Base-by-base conservation (phyloP, 2,329 filamentous ascomycete species). In the Epichloe baconii region DNA sequence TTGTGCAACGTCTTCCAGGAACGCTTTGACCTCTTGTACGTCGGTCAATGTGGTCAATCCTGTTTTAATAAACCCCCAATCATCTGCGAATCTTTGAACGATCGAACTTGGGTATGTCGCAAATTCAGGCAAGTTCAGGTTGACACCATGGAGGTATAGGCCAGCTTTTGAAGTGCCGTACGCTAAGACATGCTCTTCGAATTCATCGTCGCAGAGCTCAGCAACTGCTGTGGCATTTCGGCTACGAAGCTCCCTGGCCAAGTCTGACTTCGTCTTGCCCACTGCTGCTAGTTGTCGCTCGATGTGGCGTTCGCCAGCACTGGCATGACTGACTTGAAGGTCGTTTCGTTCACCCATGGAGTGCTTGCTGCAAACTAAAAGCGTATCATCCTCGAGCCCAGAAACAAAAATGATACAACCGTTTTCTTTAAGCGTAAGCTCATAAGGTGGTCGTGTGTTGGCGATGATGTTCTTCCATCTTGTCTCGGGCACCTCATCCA, bases 381-480 rank as follows among this genome's bases (percentile, higher is more conserved):
- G 73, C 1, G 87, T 88, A 37, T 81, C 90, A 61, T 96, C 90
- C 61, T 94, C 87, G 21, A 98, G 74, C 14, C 90, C 93, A 15
- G 89, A 85, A 44, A 98, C 82, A 71, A 98, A 98, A 59, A 98
- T 96, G 67, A 98, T 98, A 68, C 93, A 98, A n/a, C 93, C 93
- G 62, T 98, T 98, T 69, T 98, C 93, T 71, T 98, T 98, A 49
- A 97, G 80, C 52, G 89, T 97, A 51, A 98, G 72, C 69, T 98
- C 93, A 61, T 97, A 98, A 0, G 93, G 93, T 0, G 88, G 89
- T 56, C 80, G 72, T 0, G 93, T 97, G 51, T 85, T 77, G 31
- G 69, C 68, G 62, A 85, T 74, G 54, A 98, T 88, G 61, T 85
- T 86, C 15, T 73, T 67, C 93, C 93, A 98, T 60, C 83, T 78